phyloP scores from a whole-genome alignment of 2,329 filamentous ascomycete genomes.

The Stemphylium beticola region DNA sequence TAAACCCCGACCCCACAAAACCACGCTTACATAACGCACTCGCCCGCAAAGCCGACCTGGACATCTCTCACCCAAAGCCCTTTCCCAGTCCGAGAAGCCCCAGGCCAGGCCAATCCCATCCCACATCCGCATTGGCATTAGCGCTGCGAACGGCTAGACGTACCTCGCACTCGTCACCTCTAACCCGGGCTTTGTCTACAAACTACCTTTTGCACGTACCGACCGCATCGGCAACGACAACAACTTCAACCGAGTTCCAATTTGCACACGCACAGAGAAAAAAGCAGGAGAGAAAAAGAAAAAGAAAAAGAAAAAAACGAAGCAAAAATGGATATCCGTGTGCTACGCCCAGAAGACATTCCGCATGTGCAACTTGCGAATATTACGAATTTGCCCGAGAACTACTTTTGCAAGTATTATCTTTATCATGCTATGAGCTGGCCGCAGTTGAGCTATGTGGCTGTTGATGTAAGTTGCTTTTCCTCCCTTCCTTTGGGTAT shows the following conservation, averaged over 20 bases:
- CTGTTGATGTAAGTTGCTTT: conserved; percentile 70
- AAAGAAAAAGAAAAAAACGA: not conserved
- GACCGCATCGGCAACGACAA: not conserved
- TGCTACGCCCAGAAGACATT: conserved; percentile 82
- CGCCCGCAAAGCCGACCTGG: conserved; percentile 6
- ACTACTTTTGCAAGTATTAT: conserved; percentile 99
- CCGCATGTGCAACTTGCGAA: conserved; percentile 97
- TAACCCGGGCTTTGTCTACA: too few relatives aligned
- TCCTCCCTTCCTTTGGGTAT: not conserved
- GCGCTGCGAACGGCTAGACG: not conserved
- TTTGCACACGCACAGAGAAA: not conserved
- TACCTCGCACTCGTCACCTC: not conserved
- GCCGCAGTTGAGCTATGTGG: conserved; percentile 96
- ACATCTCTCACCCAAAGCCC: conserved; percentile 1
- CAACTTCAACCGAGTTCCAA: not conserved
- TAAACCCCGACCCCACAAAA: conserved; percentile 8
- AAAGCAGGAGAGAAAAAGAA: not conserved
- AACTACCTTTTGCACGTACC: too few relatives aligned
- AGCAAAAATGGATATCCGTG: conserved; percentile 80
- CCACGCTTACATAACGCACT: conserved; percentile 21
- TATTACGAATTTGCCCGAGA: conserved; percentile 98
- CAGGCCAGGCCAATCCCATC: not conserved
- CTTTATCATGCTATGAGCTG: conserved; percentile 98
- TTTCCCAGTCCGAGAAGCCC: not conserved
- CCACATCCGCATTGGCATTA: conserved; percentile 8